These are phyloP conservation scores for Neurospora sp. DNA, from an alignment of 495 filamentous ascomycete genomes.

Conservation along the genomic window DNA sequence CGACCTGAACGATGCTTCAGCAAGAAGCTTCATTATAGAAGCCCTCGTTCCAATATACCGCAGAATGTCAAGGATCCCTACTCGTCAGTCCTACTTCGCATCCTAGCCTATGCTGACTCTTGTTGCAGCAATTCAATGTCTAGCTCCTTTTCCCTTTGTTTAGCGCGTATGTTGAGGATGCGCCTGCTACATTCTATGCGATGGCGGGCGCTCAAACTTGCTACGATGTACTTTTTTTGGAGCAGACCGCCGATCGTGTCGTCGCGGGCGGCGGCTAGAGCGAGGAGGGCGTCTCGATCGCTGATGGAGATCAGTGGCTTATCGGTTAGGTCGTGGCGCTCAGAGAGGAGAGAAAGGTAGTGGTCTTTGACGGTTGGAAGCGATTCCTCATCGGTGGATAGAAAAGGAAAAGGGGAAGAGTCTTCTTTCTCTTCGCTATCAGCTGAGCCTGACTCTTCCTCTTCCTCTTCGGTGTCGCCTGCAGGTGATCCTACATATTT, in stretches of 20 bases:
- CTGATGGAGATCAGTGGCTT: not conserved
- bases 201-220: not conserved
- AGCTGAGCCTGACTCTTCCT: not conserved
- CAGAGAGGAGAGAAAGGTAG: not conserved
- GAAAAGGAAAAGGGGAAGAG: not conserved
- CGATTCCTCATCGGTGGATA: not conserved
- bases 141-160: not conserved
- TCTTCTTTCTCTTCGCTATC: not conserved
- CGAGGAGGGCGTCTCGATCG: not conserved
- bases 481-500: not conserved
- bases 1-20: too few species aligned
- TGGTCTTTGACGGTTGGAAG: not conserved
- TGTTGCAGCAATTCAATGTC: not conserved
- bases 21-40: too few species aligned
- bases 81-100: not conserved
- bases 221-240: not conserved
- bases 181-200: not conserved
- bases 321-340: not conserved
- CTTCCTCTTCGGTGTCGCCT: not conserved
- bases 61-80: not conserved
- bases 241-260: not conserved
- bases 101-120: not conserved
- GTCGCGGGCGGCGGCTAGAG: not conserved
- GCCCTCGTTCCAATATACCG: too few species aligned
- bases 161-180: not conserved